Evolutionary conservation across 805 yeast genomes (phyloP).

Genomic region (Diddensiella caesifluorescens): DNA sequence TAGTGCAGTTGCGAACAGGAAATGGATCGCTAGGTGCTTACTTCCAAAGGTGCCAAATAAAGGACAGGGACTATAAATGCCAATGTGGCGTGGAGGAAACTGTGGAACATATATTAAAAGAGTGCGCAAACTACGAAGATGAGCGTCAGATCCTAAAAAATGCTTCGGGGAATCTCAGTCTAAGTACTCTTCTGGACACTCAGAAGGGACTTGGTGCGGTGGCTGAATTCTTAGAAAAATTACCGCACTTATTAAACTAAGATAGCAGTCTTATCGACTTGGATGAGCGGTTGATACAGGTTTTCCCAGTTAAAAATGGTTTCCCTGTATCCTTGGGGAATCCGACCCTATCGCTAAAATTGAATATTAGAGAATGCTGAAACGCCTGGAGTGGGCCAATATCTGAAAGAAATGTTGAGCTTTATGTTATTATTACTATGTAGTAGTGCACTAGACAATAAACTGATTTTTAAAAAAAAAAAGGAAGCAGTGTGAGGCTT

Average conservation of each 20-base stretch:
- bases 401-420: no score
- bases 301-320: not conserved
- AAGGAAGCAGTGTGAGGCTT: no score
- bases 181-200: not conserved
- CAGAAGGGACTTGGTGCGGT: not conserved
- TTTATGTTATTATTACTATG: no score
- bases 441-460: no score
- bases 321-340: not conserved
- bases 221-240: not conserved
- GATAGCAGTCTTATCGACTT: not conserved
- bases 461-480: no score
- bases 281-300: not conserved
- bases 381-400: not conserved
- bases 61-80: not conserved
- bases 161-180: not conserved
- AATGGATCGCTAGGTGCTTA: not conserved
- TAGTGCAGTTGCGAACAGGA: not conserved
- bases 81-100: not conserved
- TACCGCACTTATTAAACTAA: not conserved
- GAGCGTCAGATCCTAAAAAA: not conserved
- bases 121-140: not conserved
- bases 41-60: not conserved
- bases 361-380: not conserved
- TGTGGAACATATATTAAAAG: not conserved
- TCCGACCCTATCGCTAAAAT: not conserved